Evolutionary conservation across 768 basidiomycete species (phyloP), one percentile per base, ranked within the genome.

Genomic region (Paxillus rubicundulus): DNA sequence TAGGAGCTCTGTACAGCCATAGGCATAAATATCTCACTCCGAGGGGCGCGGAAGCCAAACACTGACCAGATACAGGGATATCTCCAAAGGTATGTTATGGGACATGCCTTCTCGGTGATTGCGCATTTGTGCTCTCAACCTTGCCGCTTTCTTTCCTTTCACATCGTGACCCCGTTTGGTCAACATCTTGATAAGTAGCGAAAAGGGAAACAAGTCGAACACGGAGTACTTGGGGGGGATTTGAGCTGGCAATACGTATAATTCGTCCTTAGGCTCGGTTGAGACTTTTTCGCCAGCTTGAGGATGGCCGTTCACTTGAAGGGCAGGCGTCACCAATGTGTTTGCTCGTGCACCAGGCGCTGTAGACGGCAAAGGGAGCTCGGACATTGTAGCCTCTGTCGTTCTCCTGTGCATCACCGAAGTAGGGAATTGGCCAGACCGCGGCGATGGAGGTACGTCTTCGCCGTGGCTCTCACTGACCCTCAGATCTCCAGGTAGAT

Each of bases 171-270:
- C 83, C 10, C 69, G 64, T 54, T 75, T 72, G 8, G 76, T 72
- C 34, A 86, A 65, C 37, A 64, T 66, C 30, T 68, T 60, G 4
- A 83, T 77, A 21, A 85, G 59, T 6, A 86, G 67, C 28, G 86
- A 86, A 66, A 88, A 85, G 16, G 86, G 86, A 69, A 86, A 87
- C 8, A 87, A 54, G 61, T 87, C 86, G 52, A 85, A 80, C 34
- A 84, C 33, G 48, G 78, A 72, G 57, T 80, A 84, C 62, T 77
- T 77, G 1, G 85, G 85, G 4, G 86, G 84, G 64, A 75, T 74
- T 40, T 68, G 68, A 4, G 81, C 76, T 4, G 86, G 85, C 13
- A 80, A 61, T 21, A 86, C 69, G 53, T 71, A 72, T 18, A 58
- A 61, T 49, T 82, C 82, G 16, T 80, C 80, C 43, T 27, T 50